A percentile compares a stretch with the other conserved stretches of the same genome.
These are phyloP conservation scores for Cordyceps fumosorosea DNA, from an alignment of 2,329 filamentous ascomycete species.

Conservation along the genomic window DNA sequence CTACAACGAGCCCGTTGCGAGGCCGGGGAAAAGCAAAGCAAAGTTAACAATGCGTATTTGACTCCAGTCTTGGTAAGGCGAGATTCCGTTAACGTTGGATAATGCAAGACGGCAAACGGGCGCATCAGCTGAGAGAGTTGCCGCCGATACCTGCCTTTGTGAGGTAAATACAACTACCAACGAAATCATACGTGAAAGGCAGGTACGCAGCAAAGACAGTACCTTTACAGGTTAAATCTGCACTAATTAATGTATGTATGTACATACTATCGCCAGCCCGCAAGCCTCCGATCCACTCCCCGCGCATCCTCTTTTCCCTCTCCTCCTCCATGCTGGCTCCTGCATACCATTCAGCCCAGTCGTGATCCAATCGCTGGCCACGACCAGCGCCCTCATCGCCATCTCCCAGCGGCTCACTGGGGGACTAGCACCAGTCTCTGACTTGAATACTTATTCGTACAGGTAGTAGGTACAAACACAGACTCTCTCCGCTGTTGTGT, in stretches of 20 bases:
- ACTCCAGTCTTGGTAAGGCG: too few species aligned
- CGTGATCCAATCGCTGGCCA: background rate
- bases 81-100: background rate
- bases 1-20: background rate
- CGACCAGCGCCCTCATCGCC: background rate
- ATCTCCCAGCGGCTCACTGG: background rate
- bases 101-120: background rate
- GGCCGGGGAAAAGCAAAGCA: background rate
- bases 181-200: too few species aligned
- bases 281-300: background rate
- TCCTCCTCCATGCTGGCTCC: background rate
- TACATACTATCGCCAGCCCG: background rate
- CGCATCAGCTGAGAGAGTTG: background rate
- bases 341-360: background rate
- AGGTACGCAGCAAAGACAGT: too few species aligned
- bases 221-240: too few species aligned
- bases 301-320: slow-evolving; percentile 2
- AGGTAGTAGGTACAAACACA: background rate
- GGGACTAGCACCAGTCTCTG: background rate
- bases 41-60: background rate
- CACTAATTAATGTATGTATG: too few species aligned
- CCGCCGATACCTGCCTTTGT: background rate
- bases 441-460: too few species aligned
- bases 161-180: too few species aligned
- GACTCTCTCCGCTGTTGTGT: slow-evolving; percentile 3